Evolutionary conservation across 768 basidiomycete species (phyloP), one percentile per base, ranked within the genome.

Genomic region (Naganishia onofrii): DNA sequence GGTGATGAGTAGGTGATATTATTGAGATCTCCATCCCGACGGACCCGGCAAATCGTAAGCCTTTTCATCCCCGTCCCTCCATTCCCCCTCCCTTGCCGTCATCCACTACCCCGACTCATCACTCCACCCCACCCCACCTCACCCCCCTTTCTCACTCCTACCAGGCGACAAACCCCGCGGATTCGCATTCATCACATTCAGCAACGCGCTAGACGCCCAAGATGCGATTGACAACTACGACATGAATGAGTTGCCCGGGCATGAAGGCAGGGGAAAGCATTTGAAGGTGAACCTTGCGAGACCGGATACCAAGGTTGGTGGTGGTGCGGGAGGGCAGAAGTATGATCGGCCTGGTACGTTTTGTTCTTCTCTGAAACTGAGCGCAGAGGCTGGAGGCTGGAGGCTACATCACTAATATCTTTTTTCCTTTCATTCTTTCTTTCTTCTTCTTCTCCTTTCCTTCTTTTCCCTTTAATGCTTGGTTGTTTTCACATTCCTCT

Each of bases 211-310:
- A 28, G 92, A 95, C 81, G 93, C 95, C 5, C 90, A 91, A 77
- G 94, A 97, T 79, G 95, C 95, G 32, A 95, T 97, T 71, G 95
- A 98, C 84, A 98, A 98, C 83, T 97, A 93, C 91, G 93, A 98
- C 81, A 83, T 94, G 81, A 96, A 95, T 77, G 93, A 94, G 78
- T 68, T 84, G 91, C 70, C 85, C 83, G 60, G 92, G 88, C 60
- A 86, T 86, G 70, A 88, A 90, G 64, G 82, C 91, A 72, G 90
- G 89, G 82, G 92, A 89, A 75, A 70, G 52, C 74, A 78, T 52
- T 66, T 81, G 66, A 81, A 81, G 64, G 78, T 79, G 58, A 95
- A 91, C 78, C 81, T 93, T 48, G 93, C 94, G 10, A 86, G 90
- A 54, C 91, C 92, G 6, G 87, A 88, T 84, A 93, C 90, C 84